A percentile compares a stretch with the other conserved stretches of the same genome.
phyloP scores from a whole-genome alignment of 2,329 filamentous ascomycete species.

The Phyllosticta citriasiana region DNA sequence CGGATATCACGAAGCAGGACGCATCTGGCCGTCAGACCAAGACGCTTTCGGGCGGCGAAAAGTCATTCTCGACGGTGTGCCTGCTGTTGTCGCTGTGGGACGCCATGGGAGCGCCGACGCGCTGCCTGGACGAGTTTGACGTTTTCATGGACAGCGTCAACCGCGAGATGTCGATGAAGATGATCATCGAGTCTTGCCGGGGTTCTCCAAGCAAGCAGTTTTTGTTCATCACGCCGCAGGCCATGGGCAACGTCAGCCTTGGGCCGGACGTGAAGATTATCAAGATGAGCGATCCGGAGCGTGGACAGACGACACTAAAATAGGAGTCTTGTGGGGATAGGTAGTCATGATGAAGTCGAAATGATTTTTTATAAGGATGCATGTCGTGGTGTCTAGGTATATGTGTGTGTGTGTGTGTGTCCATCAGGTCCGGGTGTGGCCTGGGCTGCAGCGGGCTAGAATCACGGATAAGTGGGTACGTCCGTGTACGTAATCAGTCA shows the following conservation, averaged over 20 bases:
- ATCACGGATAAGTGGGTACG: too few relatives aligned
- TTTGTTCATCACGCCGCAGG: slow-evolving; percentile 91
- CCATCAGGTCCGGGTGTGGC: not conserved
- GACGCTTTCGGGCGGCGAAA: slow-evolving; percentile 90
- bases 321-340: slow-evolving; percentile 3
- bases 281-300: slow-evolving; percentile 47
- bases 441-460: not conserved
- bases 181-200: slow-evolving; percentile 83
- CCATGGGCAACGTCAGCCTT: slow-evolving; percentile 52
- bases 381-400: not conserved
- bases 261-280: slow-evolving; percentile 68
- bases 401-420: too few relatives aligned
- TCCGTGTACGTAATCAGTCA: too few relatives aligned
- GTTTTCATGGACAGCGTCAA: slow-evolving; percentile 99
- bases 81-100: slow-evolving; percentile 91
- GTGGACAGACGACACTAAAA: slow-evolving; percentile 37
- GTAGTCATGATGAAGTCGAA: not conserved
- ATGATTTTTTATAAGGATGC: not conserved
- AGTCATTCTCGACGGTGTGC: slow-evolving; percentile 95
- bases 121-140: slow-evolving; percentile 95
- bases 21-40: slow-evolving; percentile 72
- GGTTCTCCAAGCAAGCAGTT: slow-evolving; percentile 86
- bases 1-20: slow-evolving; percentile 58
- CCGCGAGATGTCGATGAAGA: slow-evolving; percentile 80
- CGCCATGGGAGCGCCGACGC: slow-evolving; percentile 89